Base-by-base conservation (phyloP, 129 eudicot genomes). In the Dittrichia graveolens region DNA sequence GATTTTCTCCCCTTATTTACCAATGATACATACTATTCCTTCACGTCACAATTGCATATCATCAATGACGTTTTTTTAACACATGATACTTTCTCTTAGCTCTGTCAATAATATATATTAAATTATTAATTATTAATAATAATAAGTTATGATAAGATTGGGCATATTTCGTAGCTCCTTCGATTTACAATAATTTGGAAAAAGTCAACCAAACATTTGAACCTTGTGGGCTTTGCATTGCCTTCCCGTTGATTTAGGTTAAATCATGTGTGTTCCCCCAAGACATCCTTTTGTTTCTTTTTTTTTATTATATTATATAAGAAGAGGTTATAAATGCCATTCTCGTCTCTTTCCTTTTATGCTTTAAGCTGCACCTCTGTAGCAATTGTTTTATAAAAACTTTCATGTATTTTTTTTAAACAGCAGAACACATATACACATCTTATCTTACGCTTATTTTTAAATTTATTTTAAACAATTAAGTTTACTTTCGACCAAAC, bases 151-250 rank as follows among this genome's bases (percentile, higher is more conserved):
- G 6, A 48, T 24, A 48, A 48, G 11, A 4, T 4, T 4, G 1
- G n/a, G 0, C 53, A 48, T 48, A 48, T 48, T 48, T 24, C 31
- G 31, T 24, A 24, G 31, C 34, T 9, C 34, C 7, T 15, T 57
- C 12, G 12, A 43, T 2, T 15, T 15, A 15, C 49, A 72, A 46
- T 15, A 5, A 59, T 39, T 18, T 48, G 35, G 11, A 63, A 74
- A 67, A 63, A 52, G 79, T 74, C 79, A 74, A 74, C 72, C 37
- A 41, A 64, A 63, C 72, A 74, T 12, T 40, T 14, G 19, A 53
- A 63, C 55, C 24, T 8, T 7, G 48, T 34, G 65, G 65, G 56
- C 67, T 34, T 43, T 56, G 49, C 55, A 0, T 41, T 71, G 53
- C 5, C 4, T 41, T 18, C 65, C 79, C 65, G 79, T 52, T 74